Percentiles rank a stretch among this genome's conserved stretches.
phyloP scores from a whole-genome alignment of 805 yeast species.

The Maudiozyma serrabonitensis region DNA sequence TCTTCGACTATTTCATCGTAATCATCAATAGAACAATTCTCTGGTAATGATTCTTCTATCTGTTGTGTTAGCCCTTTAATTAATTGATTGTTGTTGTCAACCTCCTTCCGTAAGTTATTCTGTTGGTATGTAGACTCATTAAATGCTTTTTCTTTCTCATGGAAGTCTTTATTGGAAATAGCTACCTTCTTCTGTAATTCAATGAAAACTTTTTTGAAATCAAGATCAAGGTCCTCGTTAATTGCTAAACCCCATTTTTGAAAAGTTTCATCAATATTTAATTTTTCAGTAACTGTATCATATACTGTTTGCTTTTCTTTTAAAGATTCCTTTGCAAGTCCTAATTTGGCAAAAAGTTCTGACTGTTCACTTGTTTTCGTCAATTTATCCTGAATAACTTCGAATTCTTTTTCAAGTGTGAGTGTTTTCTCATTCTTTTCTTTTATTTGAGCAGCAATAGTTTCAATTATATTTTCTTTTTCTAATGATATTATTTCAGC shows the following conservation, averaged over 20 bases:
- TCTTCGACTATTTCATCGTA: slow-evolving; percentile 44
- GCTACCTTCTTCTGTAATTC: slow-evolving; percentile 15
- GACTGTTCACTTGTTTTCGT: slow-evolving; percentile 45
- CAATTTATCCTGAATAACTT: slow-evolving; percentile 42
- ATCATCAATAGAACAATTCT: slow-evolving; percentile 35
- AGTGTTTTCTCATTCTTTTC: slow-evolving; percentile 31
- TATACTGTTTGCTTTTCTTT: slow-evolving; percentile 12
- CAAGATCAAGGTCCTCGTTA: slow-evolving; percentile 13
- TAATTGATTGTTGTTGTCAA: slow-evolving; percentile 7
- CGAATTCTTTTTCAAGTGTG: slow-evolving; percentile 37
- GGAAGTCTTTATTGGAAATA: slow-evolving; percentile 7
- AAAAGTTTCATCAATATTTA: slow-evolving; percentile 6
- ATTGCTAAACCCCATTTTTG: slow-evolving; percentile 7
- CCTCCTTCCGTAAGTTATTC: slow-evolving; percentile 6
- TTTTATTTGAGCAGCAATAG: slow-evolving; percentile 30
- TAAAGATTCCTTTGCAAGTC: slow-evolving; percentile 25
- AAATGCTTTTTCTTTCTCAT: slow-evolving; percentile 8
- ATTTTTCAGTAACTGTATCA: slow-evolving; percentile 1
- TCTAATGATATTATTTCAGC: slow-evolving; percentile 28
- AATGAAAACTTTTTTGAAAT: slow-evolving; percentile 13
- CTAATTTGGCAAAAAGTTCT: slow-evolving; percentile 46
- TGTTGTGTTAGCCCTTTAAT: slow-evolving; percentile 8
- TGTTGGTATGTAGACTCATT: slow-evolving; percentile 12
- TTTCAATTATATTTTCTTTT: slow-evolving; percentile 20
- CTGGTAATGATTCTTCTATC: slow-evolving; percentile 29